Evolutionary conservation across 2,329 filamentous ascomycete species (phyloP), one percentile per base, ranked within the genome.

Genomic region (Xylariaceae sp.): DNA sequence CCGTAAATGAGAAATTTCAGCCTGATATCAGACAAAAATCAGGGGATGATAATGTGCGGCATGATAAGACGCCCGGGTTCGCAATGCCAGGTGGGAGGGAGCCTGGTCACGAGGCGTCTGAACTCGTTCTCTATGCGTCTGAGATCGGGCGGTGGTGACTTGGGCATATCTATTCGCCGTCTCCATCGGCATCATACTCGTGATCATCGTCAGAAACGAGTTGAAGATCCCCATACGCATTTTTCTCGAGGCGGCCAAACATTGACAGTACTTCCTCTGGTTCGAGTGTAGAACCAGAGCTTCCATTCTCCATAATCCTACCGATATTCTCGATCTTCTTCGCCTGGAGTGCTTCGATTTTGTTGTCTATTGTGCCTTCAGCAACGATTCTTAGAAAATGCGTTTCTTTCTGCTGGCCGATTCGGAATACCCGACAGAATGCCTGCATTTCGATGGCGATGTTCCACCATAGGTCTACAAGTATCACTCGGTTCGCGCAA

Each of bases 401-500:
- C 0, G 83, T 82, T 25, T 78, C 67, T 34, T 82, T 76, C 0
- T 58, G 50, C 51, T 92, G 86, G 0, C 84, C 84, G 2, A 83
- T 80, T 5, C 86, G 74, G 54, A 76, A 77, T 0, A 88, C 76
- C 0, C 86, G 76, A 2, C 67, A 67, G 32, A 74, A 74, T 0
- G 78, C 82, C 55, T 88, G 85, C n/a, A 80, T 67, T 53, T 88
- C 82, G 0, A 71, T 62, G 0, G 73, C 68, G 1, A 63, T 63
- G 45, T 88, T 87, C 79, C 80, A 88, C 77, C 77, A 82, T 0
- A 69, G 64, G 23, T 83, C 78, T 0, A 77, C 41, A 0, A 76
- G 64, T 17, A 82, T 78, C 19, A 79, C 74, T 3, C 77, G 71
- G 38, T 77, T 80, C 1, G 71, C 72, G 2, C 50, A 61, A 0